These are phyloP conservation scores for Neurospora sp. DNA, from an alignment of 495 filamentous ascomycete species.

Conservation along the genomic window DNA sequence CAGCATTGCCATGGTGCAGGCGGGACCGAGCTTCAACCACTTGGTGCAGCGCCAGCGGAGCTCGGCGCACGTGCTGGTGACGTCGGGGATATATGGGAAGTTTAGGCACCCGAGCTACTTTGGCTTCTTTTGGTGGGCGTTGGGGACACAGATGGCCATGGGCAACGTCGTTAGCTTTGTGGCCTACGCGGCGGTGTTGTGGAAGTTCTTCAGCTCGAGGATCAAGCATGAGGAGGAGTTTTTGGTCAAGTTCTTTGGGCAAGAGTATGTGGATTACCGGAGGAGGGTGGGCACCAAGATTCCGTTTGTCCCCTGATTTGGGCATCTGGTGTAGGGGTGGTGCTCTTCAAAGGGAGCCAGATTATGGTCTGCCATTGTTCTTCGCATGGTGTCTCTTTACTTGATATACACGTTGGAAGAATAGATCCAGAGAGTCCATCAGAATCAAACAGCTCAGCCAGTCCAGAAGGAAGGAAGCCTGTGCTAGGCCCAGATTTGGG, in stretches of 20 bases:
- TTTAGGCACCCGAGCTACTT: slow-evolving; percentile 89
- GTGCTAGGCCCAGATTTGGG: background rate
- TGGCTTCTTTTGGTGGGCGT: slow-evolving; percentile 95
- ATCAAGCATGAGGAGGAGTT: slow-evolving; percentile 72
- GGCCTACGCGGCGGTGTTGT: slow-evolving; percentile 64
- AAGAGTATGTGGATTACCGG: slow-evolving; percentile 69
- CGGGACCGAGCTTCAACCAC: slow-evolving; percentile 89
- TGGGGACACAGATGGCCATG: slow-evolving; percentile 86
- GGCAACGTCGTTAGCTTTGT: slow-evolving; percentile 73
- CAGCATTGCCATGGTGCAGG: slow-evolving; percentile 75
- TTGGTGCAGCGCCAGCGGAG: slow-evolving; percentile 58
- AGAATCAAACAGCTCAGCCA: background rate
- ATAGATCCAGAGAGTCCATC: background rate
- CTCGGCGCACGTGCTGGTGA: slow-evolving; percentile 68
- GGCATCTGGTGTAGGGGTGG: background rate
- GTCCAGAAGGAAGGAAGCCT: background rate
- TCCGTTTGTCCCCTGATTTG: slow-evolving; percentile 47
- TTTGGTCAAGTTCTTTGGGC: slow-evolving; percentile 71
- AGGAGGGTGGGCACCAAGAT: slow-evolving; percentile 55
- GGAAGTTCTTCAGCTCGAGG: slow-evolving; percentile 68
- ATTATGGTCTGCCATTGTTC: background rate
- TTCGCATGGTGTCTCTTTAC: background rate
- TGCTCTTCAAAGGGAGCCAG: background rate
- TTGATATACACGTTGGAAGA: background rate
- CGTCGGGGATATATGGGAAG: slow-evolving; percentile 49